A percentile compares a stretch with the other conserved stretches of the same genome.
These are phyloP conservation scores for Fusarium metavorans DNA, from an alignment of 2,329 filamentous ascomycete species.

Conservation along the genomic window DNA sequence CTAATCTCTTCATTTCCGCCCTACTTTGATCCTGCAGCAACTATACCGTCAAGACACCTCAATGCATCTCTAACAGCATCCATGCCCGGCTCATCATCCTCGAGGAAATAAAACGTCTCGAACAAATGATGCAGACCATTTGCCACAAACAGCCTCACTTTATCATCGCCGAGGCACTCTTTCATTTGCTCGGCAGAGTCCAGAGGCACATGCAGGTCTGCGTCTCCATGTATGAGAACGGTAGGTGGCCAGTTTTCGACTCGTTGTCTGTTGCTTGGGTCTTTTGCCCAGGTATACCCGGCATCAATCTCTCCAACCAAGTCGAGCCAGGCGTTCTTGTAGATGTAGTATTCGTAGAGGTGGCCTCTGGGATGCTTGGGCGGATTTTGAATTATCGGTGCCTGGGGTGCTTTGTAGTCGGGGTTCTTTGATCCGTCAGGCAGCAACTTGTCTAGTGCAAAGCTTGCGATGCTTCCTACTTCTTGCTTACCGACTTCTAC, in stretches of 20 bases:
- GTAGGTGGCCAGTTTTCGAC: constrained; percentile 48
- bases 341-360: constrained; percentile 51
- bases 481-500: constrained; percentile 40
- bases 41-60: constrained; percentile 39
- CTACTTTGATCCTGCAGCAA: background rate
- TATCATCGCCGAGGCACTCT: constrained; percentile 41
- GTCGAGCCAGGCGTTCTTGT: constrained; percentile 46
- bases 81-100: constrained; percentile 47
- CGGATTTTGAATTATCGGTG: background rate
- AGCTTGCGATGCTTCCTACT: constrained; percentile 28
- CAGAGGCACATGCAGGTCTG: constrained; percentile 46
- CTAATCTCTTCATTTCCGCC: background rate
- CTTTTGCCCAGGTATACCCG: constrained; percentile 48
- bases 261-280: constrained; percentile 17
- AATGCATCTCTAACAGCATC: constrained; percentile 42
- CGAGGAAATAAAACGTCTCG: constrained; percentile 46
- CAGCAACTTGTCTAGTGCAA: constrained; percentile 44
- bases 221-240: constrained; percentile 50
- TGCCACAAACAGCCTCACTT: constrained; percentile 43
- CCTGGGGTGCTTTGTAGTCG: constrained; percentile 17
- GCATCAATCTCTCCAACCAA: constrained; percentile 47
- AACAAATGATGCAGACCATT: constrained; percentile 46
- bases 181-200: constrained; percentile 46
- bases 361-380: constrained; percentile 26
- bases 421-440: constrained; percentile 45